phyloP scores from a whole-genome alignment of 495 filamentous ascomycete species.

The Aspergillus carlsbadensis region DNA sequence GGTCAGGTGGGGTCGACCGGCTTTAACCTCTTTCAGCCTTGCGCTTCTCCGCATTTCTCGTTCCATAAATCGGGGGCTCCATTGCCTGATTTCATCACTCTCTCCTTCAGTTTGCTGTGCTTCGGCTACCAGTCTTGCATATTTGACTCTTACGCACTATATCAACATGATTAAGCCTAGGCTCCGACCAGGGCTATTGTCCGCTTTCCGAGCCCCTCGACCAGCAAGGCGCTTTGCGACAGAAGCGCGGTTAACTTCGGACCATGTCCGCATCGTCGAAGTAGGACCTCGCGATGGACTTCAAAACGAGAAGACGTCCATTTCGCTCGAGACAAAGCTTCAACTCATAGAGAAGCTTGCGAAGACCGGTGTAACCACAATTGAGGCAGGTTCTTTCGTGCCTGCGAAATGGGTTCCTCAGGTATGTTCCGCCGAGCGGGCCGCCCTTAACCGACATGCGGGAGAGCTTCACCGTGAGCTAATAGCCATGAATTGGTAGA shows the following conservation, averaged over 20 bases:
- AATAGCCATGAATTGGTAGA: conserved; percentile 49
- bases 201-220: conserved; percentile 32
- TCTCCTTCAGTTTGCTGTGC: background rate
- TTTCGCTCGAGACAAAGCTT: conserved; percentile 80
- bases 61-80: background rate
- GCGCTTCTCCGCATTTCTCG: conserved; percentile 26
- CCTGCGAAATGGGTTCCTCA: conserved; percentile 98
- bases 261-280: conserved; percentile 73
- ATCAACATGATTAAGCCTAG: conserved; percentile 26
- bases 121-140: background rate
- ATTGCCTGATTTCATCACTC: conserved; percentile 11
- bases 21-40: conserved; percentile 9
- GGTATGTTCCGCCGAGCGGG: conserved; percentile 43
- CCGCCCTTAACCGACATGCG: background rate
- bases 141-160: background rate
- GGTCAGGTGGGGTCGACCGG: conserved; percentile 21
- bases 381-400: conserved; percentile 95
- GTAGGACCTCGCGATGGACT: conserved; percentile 93
- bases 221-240: conserved; percentile 37
- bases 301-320: conserved; percentile 89
- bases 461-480: background rate
- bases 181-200: conserved; percentile 28
- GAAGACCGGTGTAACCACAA: conserved; percentile 79
- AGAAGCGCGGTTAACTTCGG: conserved; percentile 50
- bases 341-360: conserved; percentile 77